Conservation (phyloP, 2,329 filamentous ascomycete genomes). For the Sodiomyces alkalinus region DNA sequence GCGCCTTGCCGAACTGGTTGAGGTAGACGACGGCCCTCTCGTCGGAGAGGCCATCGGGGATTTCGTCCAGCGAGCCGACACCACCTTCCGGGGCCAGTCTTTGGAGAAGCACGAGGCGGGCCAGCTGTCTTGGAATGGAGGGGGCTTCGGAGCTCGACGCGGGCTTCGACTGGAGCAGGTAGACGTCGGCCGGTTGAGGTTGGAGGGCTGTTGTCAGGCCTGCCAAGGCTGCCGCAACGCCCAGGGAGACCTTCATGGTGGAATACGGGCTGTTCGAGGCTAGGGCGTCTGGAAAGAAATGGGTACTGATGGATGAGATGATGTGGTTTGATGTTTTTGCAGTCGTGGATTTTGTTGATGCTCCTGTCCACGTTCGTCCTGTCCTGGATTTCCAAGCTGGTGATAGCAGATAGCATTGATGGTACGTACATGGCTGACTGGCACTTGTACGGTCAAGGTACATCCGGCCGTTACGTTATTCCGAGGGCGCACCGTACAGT, state of each 20-base stretch:
- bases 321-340: conserved; percentile 5
- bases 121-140: conserved; percentile 35
- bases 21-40: conserved; percentile 39
- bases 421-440: no score
- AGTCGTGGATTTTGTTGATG: no score
- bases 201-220: conserved; percentile 23
- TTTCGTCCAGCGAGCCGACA: conserved; percentile 31
- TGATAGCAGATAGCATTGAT: no score
- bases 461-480: background rate
- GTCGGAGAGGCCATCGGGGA: conserved; percentile 23
- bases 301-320: no score
- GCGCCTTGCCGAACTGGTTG: conserved; percentile 41
- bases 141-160: conserved; percentile 17
- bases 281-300: no score
- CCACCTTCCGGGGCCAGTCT: conserved; percentile 29
- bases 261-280: no score
- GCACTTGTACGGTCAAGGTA: background rate
- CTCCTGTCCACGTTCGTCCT: no score
- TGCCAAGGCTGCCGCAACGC: conserved; percentile 21
- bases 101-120: conserved; percentile 43
- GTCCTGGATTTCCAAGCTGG: no score
- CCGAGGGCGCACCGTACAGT: no score
- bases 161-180: conserved; percentile 28
- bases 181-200: conserved; percentile 33
- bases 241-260: conserved; percentile 28